Evolutionary conservation across 768 basidiomycete genomes (phyloP), one percentile per base, ranked within the genome.

Genomic region (Coprinellus micaceus): DNA sequence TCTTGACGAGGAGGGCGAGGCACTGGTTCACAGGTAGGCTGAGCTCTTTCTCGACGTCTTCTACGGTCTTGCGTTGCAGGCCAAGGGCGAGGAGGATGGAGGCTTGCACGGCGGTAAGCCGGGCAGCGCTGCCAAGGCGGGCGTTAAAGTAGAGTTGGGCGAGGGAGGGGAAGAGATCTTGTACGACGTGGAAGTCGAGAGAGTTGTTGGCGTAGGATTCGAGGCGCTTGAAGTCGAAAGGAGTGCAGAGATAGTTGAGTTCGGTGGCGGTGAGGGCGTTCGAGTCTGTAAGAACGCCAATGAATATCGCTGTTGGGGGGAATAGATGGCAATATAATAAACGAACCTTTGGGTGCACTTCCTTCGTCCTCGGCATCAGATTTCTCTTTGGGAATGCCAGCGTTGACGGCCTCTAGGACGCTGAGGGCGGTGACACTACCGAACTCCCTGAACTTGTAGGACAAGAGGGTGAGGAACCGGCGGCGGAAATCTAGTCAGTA

Each of bases 191-290:
- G 64, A 96, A 98, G 70, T 98, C 97, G 40, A 98, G 80, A 84
- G 89, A 87, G 67, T 94, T 94, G 69, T 97, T 94, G 0, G 94
- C 89, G 61, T 99, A 99, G 4, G 96, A 91, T 63, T 95, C 90
- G 13, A 99, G 80, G 1, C 97, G 88, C 69, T 98, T 98, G 63
- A 98, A 79, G 70, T 98, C 97, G 68, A 96, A 98, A 0, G 97
- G 93, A 0, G 92, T 87, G 54, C 95, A 68, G 6, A 89, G 67
- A 46, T 86, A 74, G 1, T 82, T 74, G 67, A 91, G 69, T 45
- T 78, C 69, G 24, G 63, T 60, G 7, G 77, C 64, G 5, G 21
- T 52, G n/a, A 57, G 29, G 1, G 56, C 48, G 6, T 37, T 13
- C 5, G n/a, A 33, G 25, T 29, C 30, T 22, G 24, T 21, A 15